Percentiles rank a stretch among this genome's conserved stretches.
These are phyloP conservation scores for Sporothrix inflata DNA, from an alignment of 2,329 filamentous ascomycete species.

Conservation along the genomic window DNA sequence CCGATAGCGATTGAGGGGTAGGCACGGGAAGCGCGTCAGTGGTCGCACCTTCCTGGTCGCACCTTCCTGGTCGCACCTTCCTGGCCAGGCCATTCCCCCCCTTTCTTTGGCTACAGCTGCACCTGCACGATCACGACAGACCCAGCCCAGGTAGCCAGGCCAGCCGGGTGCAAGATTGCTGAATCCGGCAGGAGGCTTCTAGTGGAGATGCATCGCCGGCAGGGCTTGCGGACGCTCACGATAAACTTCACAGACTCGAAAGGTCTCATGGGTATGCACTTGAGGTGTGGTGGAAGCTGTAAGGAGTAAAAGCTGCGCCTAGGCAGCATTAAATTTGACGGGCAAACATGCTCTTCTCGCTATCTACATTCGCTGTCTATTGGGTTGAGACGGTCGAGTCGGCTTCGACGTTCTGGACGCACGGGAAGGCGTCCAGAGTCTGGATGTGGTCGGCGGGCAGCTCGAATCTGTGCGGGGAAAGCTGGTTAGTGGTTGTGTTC, in stretches of 20 bases:
- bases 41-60: neutral
- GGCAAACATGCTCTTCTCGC: neutral
- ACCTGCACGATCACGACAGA: neutral
- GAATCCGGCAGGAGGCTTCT: neutral
- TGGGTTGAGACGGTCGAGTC: constrained; percentile 74
- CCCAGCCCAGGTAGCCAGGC: neutral
- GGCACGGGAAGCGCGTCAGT: constrained; percentile 18
- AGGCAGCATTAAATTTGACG: neutral
- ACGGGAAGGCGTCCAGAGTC: constrained; percentile 68
- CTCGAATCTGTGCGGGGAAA: constrained; percentile 61
- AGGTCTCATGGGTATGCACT: neutral
- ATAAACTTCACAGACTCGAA: neutral
- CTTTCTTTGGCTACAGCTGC: neutral
- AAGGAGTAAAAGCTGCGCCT: neutral
- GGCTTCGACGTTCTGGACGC: constrained; percentile 74
- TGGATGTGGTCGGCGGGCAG: constrained; percentile 69
- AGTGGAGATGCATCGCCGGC: neutral
- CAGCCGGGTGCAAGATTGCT: neutral
- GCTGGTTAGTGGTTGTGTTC: neutral
- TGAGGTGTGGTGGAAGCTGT: too few relatives aligned
- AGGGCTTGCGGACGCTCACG: neutral
- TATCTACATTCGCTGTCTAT: constrained; percentile 49
- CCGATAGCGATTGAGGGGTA: constrained; percentile 25
- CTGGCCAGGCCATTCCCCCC: neutral
- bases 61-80: neutral